Conservation (phyloP, 768 basidiomycete species). For the Gloeostereum incarnatum region DNA sequence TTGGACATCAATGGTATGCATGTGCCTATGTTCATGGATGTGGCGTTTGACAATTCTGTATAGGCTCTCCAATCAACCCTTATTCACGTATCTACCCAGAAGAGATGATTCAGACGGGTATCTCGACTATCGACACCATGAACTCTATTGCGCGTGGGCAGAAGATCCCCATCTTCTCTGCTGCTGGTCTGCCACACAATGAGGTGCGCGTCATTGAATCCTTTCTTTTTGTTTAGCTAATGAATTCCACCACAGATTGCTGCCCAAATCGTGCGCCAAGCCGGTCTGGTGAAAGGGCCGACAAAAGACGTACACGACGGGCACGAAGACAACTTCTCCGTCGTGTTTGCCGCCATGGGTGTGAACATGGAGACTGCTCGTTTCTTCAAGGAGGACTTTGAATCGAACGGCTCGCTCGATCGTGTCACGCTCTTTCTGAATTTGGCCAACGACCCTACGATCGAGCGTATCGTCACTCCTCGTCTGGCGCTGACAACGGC, state of each 20-base stretch:
- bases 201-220: constrained; percentile 69
- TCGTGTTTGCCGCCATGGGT: constrained; percentile 99
- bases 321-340: constrained; percentile 99
- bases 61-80: constrained; percentile 96
- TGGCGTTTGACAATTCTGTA: constrained; percentile 4
- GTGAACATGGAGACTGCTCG: constrained; percentile 99
- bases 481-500: constrained; percentile 97
- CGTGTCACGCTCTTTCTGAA: constrained; percentile 98
- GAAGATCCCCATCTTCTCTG: constrained; percentile 99
- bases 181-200: constrained; percentile 97
- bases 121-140: constrained; percentile 96
- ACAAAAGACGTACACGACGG: constrained; percentile 97
- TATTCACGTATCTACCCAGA: constrained; percentile 99
- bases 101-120: constrained; percentile 99
- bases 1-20: constrained; percentile 93
- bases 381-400: constrained; percentile 99
- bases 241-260: constrained; percentile 60
- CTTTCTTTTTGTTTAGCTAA: constrained; percentile 5
- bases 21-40: constrained; percentile 5
- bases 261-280: constrained; percentile 99
- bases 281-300: constrained; percentile 92
- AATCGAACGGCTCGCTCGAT: constrained; percentile 96
- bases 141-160: constrained; percentile 99
- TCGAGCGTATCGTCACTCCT: constrained; percentile 99
- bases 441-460: constrained; percentile 97